Percentiles rank a stretch among this genome's conserved stretches.
phyloP scores from a whole-genome alignment of 306 rosid species.

The Argentina anserina region DNA sequence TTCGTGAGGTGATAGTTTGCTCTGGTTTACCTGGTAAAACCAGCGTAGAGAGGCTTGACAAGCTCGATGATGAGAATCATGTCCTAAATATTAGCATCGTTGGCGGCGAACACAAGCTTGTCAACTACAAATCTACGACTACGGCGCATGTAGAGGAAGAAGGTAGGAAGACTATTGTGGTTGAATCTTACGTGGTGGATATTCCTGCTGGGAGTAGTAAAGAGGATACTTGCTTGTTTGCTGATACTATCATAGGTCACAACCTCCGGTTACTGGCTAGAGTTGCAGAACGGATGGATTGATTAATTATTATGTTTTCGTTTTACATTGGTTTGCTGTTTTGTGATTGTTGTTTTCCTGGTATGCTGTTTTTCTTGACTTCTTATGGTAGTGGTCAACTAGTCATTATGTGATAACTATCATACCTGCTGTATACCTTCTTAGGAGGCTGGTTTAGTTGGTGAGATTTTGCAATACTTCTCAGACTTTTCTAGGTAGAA shows the following conservation, averaged over 20 bases:
- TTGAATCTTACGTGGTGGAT: constrained; percentile 70
- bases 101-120: constrained; percentile 64
- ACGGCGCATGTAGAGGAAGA: constrained; percentile 43
- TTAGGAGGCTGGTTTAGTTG: neutral
- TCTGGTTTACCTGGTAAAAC: constrained; percentile 55
- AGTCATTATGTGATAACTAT: neutral
- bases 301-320: neutral
- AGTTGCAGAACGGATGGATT: constrained; percentile 29
- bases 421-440: neutral
- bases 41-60: constrained; percentile 54
- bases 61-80: constrained; percentile 44
- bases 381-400: neutral
- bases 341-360: neutral
- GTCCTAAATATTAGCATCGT: constrained; percentile 50
- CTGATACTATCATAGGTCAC: constrained; percentile 50
- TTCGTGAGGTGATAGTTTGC: constrained; percentile 38
- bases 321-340: neutral
- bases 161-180: constrained; percentile 38
- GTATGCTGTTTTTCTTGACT: neutral
- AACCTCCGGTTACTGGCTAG: constrained; percentile 55
- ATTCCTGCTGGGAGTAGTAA: constrained; percentile 42
- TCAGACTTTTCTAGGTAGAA: neutral
- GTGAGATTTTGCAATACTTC: neutral
- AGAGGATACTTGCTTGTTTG: constrained; percentile 60
- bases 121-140: constrained; percentile 52